Evolutionary conservation across 176 grass and related monocot species (phyloP), one percentile per base, ranked within the genome.

Genomic region (Rhipidocladum racemiflorum): DNA sequence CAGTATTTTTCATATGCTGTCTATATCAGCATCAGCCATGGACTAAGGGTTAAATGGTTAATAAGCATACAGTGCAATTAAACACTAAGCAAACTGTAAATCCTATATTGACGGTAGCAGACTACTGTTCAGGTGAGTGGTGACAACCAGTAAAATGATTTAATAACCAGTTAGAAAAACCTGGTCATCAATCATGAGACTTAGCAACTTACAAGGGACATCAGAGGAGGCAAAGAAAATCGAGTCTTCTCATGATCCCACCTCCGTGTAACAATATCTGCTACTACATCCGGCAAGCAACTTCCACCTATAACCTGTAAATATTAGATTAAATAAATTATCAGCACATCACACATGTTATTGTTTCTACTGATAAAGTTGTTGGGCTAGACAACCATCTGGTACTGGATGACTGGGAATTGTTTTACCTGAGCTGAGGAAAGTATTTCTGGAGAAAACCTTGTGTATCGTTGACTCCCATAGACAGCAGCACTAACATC

Each of bases 401-500:
- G 12, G 18, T 12, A 79, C 4, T 18, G 35, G 57, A 38, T 18
- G 25, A 46, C 44, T 23, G 13, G 44, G 3, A 1, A 15, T 27
- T 72, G 75, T 63, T 48, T 85, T 70, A 95, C 96, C 89, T 93
- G 92, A 81, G 85, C 65, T 38, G 83, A 84, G 34, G 91, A 88
- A 44, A 98, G 87, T 76, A 95, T 88, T 74, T 91, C 82, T 68
- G 90, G 90, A 78, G 92, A 95, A 91, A 98, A 98, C 59, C 96
- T 86, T 77, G 81, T 78, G 65, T 95, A 95, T 1, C 89, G 70
- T 64, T 95, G 92, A 82, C 96, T 98, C 9, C 92, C 90, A 82
- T 93, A 98, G 40, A 98, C 90, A 88, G 96, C 92, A 76, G 90
- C 87, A 85, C 96, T 98, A 88, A 98, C 87, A 75, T 98, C 92